Percentiles rank a stretch among this genome's conserved stretches.
phyloP scores from a whole-genome alignment of 169 alveolate species.

The Plasmodium falciparum region DNA sequence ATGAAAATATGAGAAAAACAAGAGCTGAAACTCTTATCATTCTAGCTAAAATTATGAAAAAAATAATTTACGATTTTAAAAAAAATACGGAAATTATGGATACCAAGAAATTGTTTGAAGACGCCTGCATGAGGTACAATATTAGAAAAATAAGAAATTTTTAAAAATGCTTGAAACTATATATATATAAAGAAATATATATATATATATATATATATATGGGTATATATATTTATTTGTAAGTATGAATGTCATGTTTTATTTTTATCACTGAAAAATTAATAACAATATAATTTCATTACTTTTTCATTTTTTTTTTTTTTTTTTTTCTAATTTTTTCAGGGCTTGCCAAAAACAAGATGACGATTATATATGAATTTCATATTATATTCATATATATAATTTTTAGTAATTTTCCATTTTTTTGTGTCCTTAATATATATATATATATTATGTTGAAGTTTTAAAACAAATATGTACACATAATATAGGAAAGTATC shows the following conservation, averaged over 20 bases:
- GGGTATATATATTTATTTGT: not conserved
- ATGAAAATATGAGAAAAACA: conserved; percentile 83
- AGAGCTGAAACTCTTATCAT: conserved; percentile 92
- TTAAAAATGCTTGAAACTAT: too few relatives aligned
- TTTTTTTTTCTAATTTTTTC: conserved; percentile 13
- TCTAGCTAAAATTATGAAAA: conserved; percentile 88
- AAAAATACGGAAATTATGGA: conserved; percentile 63
- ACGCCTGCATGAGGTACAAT: conserved; percentile 69
- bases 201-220: not conserved
- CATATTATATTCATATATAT: not conserved
- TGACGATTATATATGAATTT: conserved; percentile 40
- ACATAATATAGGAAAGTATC: conserved; percentile 13
- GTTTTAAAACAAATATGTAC: conserved; percentile 17
- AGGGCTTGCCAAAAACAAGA: conserved; percentile 75
- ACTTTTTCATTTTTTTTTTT: not conserved
- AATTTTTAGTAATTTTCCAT: conserved; percentile 28
- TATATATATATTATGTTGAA: not conserved
- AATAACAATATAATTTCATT: too few relatives aligned
- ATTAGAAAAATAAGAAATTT: not conserved
- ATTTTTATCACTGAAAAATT: too few relatives aligned
- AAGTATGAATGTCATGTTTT: too few relatives aligned
- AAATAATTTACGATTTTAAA: conserved; percentile 69
- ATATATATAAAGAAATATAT: not conserved
- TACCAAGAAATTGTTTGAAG: conserved; percentile 68
- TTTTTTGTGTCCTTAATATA: conserved; percentile 30